Base-by-base conservation (phyloP, 2,329 filamentous ascomycete species). In the Knoxdaviesia capensis region DNA sequence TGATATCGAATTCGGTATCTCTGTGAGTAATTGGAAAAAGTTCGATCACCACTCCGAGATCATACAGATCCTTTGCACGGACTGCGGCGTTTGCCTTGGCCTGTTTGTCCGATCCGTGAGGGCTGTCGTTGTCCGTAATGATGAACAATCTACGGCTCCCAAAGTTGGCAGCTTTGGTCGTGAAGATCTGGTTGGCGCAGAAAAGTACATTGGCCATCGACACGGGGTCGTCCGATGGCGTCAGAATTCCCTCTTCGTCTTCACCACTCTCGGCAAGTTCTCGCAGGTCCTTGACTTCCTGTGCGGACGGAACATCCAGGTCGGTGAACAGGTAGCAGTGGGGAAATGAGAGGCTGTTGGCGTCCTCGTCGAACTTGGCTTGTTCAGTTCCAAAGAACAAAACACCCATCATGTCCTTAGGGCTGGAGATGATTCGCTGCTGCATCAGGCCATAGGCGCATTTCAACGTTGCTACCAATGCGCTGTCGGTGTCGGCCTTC, bases 371-470 rank as follows among this genome's bases (percentile, higher is more conserved):
- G 48, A 86, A 87, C 51, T 79, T 86, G 35, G 85, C 83, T 59
- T 83, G 73, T 53, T 92, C 68, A 0, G 90, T 98, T 6, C 87
- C 87, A 55, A 92, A 98, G 1, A 98, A 66, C 34, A 98, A 58
- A 30, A 98, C 80, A 2, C 88, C 87, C 72, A 98, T 94, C 83
- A 94, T 92, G 47, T 98, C 90, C 53, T 80, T 87, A 1, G 90
- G 90, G 47, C 87, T 88, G 4, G 88, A 88, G 51, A 98, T 96
- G 58, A 98, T 96, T 51, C 90, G 84, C 62, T 96, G 88, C 61
- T 96, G 85, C 84, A 98, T 94, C 42, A 98, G 67, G 53, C 85
- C 76, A 53, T 93, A 93, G 44, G 88, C 90, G 52, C 85, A 94
- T 66, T 94, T 94, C 40, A 98, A 62, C 4, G 90, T 87, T 10